Evolutionary conservation across 768 basidiomycete genomes (phyloP).

Genomic region (Leccinellum luteum): DNA sequence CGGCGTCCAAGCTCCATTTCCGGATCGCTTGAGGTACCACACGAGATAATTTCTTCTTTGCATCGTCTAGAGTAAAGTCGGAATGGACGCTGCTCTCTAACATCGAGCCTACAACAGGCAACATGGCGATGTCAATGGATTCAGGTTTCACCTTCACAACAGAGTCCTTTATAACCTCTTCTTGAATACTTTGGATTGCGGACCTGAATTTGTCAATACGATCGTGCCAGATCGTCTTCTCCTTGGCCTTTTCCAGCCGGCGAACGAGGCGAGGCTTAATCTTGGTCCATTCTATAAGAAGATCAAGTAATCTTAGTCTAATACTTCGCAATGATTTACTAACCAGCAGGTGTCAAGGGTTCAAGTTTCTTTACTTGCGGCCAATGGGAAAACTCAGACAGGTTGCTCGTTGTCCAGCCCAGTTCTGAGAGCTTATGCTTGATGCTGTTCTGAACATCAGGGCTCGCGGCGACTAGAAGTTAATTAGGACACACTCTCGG

Average conservation of each 20-base stretch:
- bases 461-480: background rate
- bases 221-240: background rate
- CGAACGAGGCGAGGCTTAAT: slow-evolving; percentile 1
- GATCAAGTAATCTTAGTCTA: background rate
- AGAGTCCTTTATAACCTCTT: background rate
- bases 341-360: slow-evolving; percentile 7
- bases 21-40: background rate
- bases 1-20: slow-evolving; percentile 8
- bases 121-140: slow-evolving; percentile 4
- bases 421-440: background rate
- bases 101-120: background rate
- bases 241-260: background rate
- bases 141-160: background rate
- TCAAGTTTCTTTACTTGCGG: slow-evolving; percentile 8
- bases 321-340: background rate
- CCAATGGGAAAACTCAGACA: background rate
- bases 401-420: background rate
- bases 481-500: background rate
- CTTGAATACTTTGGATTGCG: background rate
- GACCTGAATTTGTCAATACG: too few species aligned
- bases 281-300: slow-evolving; percentile 10
- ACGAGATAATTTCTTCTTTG: background rate
- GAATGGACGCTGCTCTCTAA: background rate
- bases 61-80: background rate
- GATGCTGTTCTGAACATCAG: slow-evolving; percentile 7